Conservation (phyloP, 805 yeast species). For the Saccharomycopsis sp. region DNA sequence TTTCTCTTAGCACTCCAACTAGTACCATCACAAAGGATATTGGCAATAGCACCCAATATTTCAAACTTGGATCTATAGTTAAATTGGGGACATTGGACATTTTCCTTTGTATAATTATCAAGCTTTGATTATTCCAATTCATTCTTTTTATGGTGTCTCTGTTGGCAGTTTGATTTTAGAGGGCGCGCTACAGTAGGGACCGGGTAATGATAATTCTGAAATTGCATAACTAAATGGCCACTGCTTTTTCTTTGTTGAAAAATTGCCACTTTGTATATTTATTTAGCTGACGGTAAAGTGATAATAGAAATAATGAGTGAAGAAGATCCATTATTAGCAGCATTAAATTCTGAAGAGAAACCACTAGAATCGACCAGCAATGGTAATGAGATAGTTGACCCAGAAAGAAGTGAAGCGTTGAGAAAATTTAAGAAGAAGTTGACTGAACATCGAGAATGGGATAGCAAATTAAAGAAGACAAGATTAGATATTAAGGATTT, state of each 20-base stretch:
- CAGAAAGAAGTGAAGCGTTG: slow-evolving; percentile 73
- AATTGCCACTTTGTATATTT: not conserved
- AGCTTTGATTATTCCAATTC: no score
- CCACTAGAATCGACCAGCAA: slow-evolving; percentile 19
- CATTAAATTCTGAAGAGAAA: slow-evolving; percentile 39
- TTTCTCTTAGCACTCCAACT: slow-evolving; percentile 72
- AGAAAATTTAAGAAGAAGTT: slow-evolving; percentile 75
- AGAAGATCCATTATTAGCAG: slow-evolving; percentile 75
- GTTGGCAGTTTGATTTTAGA: no score
- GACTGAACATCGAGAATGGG: slow-evolving; percentile 91
- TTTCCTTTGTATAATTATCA: not conserved
- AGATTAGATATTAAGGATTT: slow-evolving; percentile 77
- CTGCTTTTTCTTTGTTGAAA: not conserved
- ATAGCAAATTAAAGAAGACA: slow-evolving; percentile 77
- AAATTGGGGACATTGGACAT: slow-evolving; percentile 39
- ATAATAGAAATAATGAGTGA: slow-evolving; percentile 38
- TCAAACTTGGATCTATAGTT: slow-evolving; percentile 71
- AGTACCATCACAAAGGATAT: slow-evolving; percentile 85
- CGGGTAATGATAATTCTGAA: not conserved
- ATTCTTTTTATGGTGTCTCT: no score
- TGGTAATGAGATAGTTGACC: slow-evolving; percentile 37
- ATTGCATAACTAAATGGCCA: not conserved
- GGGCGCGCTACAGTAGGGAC: no score
- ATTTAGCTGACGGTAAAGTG: not conserved
- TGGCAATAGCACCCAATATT: slow-evolving; percentile 87